Base-by-base conservation (phyloP, 345 rosid genomes). In the Gossypium australe region DNA sequence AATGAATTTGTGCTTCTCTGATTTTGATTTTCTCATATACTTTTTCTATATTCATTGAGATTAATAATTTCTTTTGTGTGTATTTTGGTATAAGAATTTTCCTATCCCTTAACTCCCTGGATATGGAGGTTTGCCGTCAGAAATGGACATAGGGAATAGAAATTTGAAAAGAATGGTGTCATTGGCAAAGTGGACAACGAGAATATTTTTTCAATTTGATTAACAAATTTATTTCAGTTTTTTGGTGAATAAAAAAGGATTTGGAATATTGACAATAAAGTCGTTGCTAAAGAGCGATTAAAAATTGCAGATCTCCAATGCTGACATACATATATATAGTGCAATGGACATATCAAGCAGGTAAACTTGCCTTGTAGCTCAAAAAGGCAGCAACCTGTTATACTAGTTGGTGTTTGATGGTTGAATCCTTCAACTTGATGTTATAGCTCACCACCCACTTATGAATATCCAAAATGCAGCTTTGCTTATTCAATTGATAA, bases 351-450 rank as follows among this genome's bases (percentile, higher is more conserved):
- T 47, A 47, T 67, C 71, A 67, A 67, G 45, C 67, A 45, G 75
- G 75, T 75, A 68, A 70, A 52, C 20, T 56, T 55, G 68, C 65
- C 43, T 49, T 56, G 68, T 61, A 27, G 76, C 78, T 75, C 48
- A 63, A 62, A 74, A 63, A 70, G 24, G 57, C 55, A 62, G 72
- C 76, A 79, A 75, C 11, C 60, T 62, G 38, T 48, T 58, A 61
- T 34, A 49, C 44, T 72, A 34, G 34, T n/a, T 66, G 44, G 45
- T 16, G 66, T 61, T 57, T 34, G 45, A 68, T 22, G 60, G 58
- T 79, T 75, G 41, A 38, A 43, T 57, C 7, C 64, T 18, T 25
- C 24, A 72, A 56, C 34, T 18, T 49, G 77, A 60, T 61, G 59
- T 65, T 51, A 72, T 67, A 53, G 48, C 60, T 73, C 48, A 72